These are phyloP conservation scores for Pseudozyma sp. DNA, from an alignment of 1,284 basidiomycete genomes.

Conservation along the genomic window DNA sequence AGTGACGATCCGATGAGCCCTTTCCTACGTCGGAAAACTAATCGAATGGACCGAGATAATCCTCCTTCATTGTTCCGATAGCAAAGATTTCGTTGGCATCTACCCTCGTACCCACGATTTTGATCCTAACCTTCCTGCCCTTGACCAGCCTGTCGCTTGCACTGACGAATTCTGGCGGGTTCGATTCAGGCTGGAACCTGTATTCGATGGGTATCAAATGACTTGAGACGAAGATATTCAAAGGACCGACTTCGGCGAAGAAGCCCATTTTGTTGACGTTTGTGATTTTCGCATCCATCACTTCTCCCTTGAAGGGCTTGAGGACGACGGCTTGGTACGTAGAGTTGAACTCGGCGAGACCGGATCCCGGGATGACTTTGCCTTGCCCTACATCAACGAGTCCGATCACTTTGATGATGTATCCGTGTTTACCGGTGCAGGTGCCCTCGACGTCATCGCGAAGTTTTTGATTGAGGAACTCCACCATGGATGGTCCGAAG, in stretches of 20 bases:
- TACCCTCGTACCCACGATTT: constrained; percentile 95
- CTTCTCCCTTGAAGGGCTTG: constrained; percentile 89
- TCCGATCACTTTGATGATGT: constrained; percentile 94
- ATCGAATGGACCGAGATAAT: constrained; percentile 64
- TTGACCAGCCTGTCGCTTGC: constrained; percentile 74
- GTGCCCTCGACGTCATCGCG: constrained; percentile 97
- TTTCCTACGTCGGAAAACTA: constrained; percentile 5
- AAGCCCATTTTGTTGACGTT: constrained; percentile 99
- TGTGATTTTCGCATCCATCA: constrained; percentile 94
- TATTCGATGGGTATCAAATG: constrained; percentile 80
- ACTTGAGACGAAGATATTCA: constrained; percentile 76
- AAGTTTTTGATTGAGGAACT: constrained; percentile 90
- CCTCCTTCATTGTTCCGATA: constrained; percentile 68
- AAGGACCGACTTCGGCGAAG: constrained; percentile 93
- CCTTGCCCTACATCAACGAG: constrained; percentile 64
- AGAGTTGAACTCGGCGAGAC: constrained; percentile 84
- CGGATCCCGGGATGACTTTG: constrained; percentile 89
- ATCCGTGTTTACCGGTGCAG: constrained; percentile 88
- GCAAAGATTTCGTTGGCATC: constrained; percentile 90
- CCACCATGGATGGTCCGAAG: constrained; percentile 93
- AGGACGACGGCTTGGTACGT: constrained; percentile 67
- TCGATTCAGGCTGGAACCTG: constrained; percentile 66
- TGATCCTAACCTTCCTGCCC: constrained; percentile 88
- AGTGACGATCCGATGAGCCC: neutral
- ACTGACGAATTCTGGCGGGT: constrained; percentile 65